Evolutionary conservation across 306 rosid genomes (phyloP).

Genomic region (Psophocarpus tetragonolobus): DNA sequence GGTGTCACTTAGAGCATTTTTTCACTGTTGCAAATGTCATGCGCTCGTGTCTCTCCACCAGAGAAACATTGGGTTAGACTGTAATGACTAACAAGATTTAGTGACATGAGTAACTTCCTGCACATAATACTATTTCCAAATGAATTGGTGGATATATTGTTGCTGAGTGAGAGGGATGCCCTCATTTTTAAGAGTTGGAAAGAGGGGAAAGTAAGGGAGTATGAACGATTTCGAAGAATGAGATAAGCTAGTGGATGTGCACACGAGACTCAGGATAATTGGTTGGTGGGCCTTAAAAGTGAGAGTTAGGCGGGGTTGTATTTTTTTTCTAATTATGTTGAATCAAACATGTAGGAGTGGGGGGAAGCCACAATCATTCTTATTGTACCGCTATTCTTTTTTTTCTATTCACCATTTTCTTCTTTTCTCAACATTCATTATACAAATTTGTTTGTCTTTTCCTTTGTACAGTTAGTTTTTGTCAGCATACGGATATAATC

Average conservation of each 20-base stretch:
- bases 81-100: slow-evolving; percentile 28
- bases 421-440: not conserved
- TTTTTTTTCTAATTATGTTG: slow-evolving; percentile 1
- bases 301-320: not conserved
- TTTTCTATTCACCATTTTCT: slow-evolving; percentile 2
- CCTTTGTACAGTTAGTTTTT: slow-evolving; percentile 33
- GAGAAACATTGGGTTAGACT: slow-evolving; percentile 18
- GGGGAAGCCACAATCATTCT: slow-evolving; percentile 25
- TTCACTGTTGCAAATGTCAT: slow-evolving; percentile 11
- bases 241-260: slow-evolving; percentile 19
- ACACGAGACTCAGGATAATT: slow-evolving; percentile 19
- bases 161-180: slow-evolving; percentile 4
- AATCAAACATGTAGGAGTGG: slow-evolving; percentile 22
- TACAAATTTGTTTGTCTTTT: slow-evolving; percentile 8
- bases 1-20: slow-evolving; percentile 19
- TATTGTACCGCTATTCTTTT: not conserved
- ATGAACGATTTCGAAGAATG: slow-evolving; percentile 26
- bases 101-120: slow-evolving; percentile 24
- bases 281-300: not conserved
- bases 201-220: slow-evolving; percentile 22
- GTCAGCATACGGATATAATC: slow-evolving; percentile 19
- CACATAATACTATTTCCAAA: not conserved
- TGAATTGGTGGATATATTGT: slow-evolving; percentile 6
- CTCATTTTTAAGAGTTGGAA: not conserved
- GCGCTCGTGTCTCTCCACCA: not conserved